Evolutionary conservation across 2,329 filamentous ascomycete genomes (phyloP), one percentile per base, ranked within the genome.

Genomic region (Lecanoromycetidae sp.): DNA sequence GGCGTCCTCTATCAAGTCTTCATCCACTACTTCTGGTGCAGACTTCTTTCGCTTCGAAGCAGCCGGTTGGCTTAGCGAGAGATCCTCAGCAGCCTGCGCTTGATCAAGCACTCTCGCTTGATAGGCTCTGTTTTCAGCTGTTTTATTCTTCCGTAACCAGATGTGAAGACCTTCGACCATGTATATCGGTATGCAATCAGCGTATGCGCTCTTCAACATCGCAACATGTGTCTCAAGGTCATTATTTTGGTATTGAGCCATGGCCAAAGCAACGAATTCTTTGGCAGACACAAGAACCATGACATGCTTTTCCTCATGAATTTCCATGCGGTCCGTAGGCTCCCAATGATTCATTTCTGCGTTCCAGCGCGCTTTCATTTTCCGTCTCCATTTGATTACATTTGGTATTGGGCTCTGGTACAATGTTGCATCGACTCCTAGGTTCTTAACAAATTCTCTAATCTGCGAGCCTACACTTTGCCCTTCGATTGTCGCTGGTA

Each of bases 141-240:
- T 82, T 38, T 72, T 71, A 54, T 84, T 86, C 60, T 82, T 85
- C 48, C 76, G 74, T 66, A 80, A 75, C 77, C 80, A 85, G 0
- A 69, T 56, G 0, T 61, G 66, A 0, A 88, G 66, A 0, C 84
- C 84, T 57, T 90, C 80, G 17, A 91, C 74, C 0, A 90, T 64
- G 56, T 86, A 87, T 33, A 90, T 75, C 10, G 79, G 61, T 33
- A 71, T 72, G 54, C 72, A 69, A 1, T 58, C 57, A 0, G 71
- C 65, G 56, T 81, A 80, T 39, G 69, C 65, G 0, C 58, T 64
- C 57, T 73, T 74, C 55, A 85, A 69, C 8, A 61, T 66, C 1
- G 66, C 57, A 20, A 84, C 69, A 60, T 87, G 77, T 1, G 71
- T 55, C 48, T 80, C 70, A 2, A 91, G 61, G 50, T 71, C 66